Percentiles rank a stretch among this genome's conserved stretches.
phyloP scores from a whole-genome alignment of 768 basidiomycete genomes.

The Tubosaeta brunneosetosa region DNA sequence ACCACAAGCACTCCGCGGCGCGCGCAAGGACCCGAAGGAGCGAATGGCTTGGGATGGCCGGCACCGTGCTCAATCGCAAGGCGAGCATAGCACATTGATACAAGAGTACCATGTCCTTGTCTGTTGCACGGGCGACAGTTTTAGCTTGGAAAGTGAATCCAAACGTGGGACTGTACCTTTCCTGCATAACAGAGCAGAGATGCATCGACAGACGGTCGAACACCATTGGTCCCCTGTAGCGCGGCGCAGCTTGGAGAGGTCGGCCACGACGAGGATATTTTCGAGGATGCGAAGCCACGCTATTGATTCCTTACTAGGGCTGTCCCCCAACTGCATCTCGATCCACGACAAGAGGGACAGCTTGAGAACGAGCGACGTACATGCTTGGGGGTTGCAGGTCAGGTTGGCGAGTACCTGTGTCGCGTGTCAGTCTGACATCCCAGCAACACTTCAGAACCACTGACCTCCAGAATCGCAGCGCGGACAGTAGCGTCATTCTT shows the following conservation, averaged over 20 bases:
- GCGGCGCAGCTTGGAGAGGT: slow-evolving; percentile 47
- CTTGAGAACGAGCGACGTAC: slow-evolving; percentile 65
- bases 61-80: slow-evolving; percentile 36
- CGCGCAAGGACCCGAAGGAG: slow-evolving; percentile 32
- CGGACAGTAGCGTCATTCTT: slow-evolving; percentile 49
- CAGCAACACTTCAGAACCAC: slow-evolving; percentile 12
- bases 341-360: slow-evolving; percentile 79
- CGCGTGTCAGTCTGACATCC: not conserved
- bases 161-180: slow-evolving; percentile 7
- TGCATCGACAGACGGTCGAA: slow-evolving; percentile 47
- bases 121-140: slow-evolving; percentile 4
- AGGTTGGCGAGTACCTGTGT: slow-evolving; percentile 68
- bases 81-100: slow-evolving; percentile 28
- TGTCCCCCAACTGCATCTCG: slow-evolving; percentile 54
- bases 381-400: slow-evolving; percentile 64
- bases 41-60: slow-evolving; percentile 21
- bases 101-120: slow-evolving; percentile 14
- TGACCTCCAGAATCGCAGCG: slow-evolving; percentile 62
- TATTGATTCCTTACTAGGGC: slow-evolving; percentile 36
- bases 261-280: slow-evolving; percentile 52
- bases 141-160: not conserved
- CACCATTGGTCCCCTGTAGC: slow-evolving; percentile 61
- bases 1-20: slow-evolving; percentile 26
- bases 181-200: slow-evolving; percentile 25
- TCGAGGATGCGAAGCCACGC: slow-evolving; percentile 66